Evolutionary conservation across 768 basidiomycete genomes (phyloP), one percentile per base, ranked within the genome.

Genomic region (Postia placenta): DNA sequence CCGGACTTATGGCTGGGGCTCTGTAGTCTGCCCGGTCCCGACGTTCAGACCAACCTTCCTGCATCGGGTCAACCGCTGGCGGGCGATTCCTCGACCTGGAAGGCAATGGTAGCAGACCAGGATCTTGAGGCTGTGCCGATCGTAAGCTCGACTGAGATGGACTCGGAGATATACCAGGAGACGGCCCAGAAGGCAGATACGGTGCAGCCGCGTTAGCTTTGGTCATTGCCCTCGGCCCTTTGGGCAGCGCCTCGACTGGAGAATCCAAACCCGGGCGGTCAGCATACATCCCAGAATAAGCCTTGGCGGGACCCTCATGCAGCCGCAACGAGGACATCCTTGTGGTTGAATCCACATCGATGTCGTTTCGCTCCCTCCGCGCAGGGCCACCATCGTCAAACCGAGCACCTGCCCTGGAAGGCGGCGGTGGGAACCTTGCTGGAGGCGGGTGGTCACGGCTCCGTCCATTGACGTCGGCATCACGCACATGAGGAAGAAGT

Each of bases 191-290:
- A 4, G 23, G 38, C 9, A 5, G 17, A 27, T 5, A 42, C 48
- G 47, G 9, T 43, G 15, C 19, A 7, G 35, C 44, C 36, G 39
- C 45, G 3, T 45, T 40, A 7, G 49, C 53, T 15, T 48, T 45
- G 38, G 12, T 48, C 69, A 67, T 67, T 6, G 66, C 66, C 45
- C 69, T 51, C 19, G 68, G 67, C 5, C 59, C 65, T 19, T 54
- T 59, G 5, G 56, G 61, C 6, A 53, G 24, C 41, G 61, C 39
- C 11, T 46, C 70, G n/a, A 60, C 66, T 23, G 27, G 47, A 55
- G 56, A 49, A 45, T 51, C 42, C 41, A 45, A 38, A 4, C 44
- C 23, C 46, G 51, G 52, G 28, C 61, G 58, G 39, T 69, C 67
- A 37, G 64, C 53, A 52, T 71, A 67, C 61, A 64, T 65, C 5